Base-by-base conservation (phyloP, 2,329 filamentous ascomycete genomes). In the Hypoxylon sp. region DNA sequence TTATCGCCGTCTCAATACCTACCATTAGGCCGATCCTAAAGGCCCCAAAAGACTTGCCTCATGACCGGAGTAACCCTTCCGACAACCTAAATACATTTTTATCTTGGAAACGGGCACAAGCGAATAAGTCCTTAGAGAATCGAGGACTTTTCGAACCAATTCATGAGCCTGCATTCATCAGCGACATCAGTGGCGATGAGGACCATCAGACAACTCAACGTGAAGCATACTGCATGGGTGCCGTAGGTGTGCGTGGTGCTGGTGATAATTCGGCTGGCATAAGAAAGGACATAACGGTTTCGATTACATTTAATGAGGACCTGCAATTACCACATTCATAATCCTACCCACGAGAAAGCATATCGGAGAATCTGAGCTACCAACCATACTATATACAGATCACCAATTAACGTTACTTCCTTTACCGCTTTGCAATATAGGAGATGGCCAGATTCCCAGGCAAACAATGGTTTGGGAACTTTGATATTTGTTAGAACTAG, bases 1-100 rank as follows among this genome's bases (percentile, higher is more conserved):
- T 69, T 1, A 56, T 69, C 28, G 63, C 62, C 13, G 66, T 63
- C 9, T 69, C 65, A 1, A 68, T 68, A 51, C 65, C 65, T 13
- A 65, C 51, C 5, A 45, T 55, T 6, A 55, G 36, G 32, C 51
- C 51, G 2, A 45, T 55, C 9, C 38, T 55, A 3, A 41, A 30
- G 4, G 14, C 36, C n/a, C 36, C 51, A 11, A 25, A 21, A 30
- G 25, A 14, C 28, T 3, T 5, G 7, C 17, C n/a, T 1, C 21
- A 17, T n/a, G 38, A 11, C 14, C 36, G 30, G 25, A 55, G 25
- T 43, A 23, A 21, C 3, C 36, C 14, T 13, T 34, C 6, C 19
- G 11, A 43, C 10, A 28, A 43, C 30, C 11, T 30, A 6, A 55
- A 55, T 11, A 30, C 51, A 3, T 55, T 43, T 25, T 5, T 19